Evolutionary conservation across 2,329 filamentous ascomycete species (phyloP).

Genomic region (Botrytis deweyae): DNA sequence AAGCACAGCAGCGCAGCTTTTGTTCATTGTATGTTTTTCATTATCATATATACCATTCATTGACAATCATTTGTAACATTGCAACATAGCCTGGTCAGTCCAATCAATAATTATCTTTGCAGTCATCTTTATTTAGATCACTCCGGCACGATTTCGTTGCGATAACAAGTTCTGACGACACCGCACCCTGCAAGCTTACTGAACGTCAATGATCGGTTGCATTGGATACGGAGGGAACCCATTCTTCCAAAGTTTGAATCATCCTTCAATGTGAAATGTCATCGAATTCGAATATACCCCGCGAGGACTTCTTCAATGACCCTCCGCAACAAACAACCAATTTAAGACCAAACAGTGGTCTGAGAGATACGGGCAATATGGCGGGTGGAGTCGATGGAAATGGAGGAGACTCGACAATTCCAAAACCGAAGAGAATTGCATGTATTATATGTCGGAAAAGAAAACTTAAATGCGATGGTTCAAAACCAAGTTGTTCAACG

Average conservation of each 20-base stretch:
- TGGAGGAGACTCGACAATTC: conserved; percentile 54
- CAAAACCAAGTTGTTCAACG: conserved; percentile 64
- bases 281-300: conserved; percentile 37
- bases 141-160: neutral
- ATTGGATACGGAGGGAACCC: neutral
- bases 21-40: neutral
- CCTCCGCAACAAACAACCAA: conserved; percentile 45
- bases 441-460: conserved; percentile 92
- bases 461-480: conserved; percentile 74
- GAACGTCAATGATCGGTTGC: neutral
- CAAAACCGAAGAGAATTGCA: conserved; percentile 87
- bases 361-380: conserved; percentile 36
- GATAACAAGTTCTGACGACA: conserved; percentile 5
- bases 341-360: conserved; percentile 36
- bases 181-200: conserved; percentile 12
- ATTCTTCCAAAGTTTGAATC: neutral
- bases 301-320: conserved; percentile 57
- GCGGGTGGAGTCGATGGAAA: conserved; percentile 44
- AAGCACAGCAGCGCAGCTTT: neutral
- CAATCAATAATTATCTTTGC: neutral
- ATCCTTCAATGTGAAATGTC: conserved; percentile 33
- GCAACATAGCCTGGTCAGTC: neutral
- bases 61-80: neutral
- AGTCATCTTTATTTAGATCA: neutral
- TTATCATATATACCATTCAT: neutral